Percentiles rank a stretch among this genome's conserved stretches.
Evolutionary conservation across 495 filamentous ascomycete genomes (phyloP).

Genomic region (Ramalina intermedia): DNA sequence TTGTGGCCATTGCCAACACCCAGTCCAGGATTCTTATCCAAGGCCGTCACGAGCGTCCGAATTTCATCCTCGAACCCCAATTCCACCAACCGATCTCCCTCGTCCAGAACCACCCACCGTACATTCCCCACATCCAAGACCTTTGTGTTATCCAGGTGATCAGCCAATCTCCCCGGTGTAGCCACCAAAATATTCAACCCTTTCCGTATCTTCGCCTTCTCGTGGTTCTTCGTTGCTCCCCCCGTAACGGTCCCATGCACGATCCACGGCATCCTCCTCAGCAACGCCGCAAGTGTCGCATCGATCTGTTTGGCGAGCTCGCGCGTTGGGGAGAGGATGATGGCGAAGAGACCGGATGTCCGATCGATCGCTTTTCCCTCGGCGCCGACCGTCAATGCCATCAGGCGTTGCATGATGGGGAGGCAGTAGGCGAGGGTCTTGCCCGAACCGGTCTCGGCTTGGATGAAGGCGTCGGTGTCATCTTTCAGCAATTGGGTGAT

Average conservation of each 20-base stretch:
- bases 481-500: conserved; percentile 65
- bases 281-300: conserved; percentile 61
- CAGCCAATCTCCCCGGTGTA: conserved; percentile 76
- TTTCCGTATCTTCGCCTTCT: conserved; percentile 84
- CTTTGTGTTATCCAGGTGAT: conserved; percentile 86
- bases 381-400: conserved; percentile 34
- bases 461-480: conserved; percentile 85
- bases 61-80: conserved; percentile 89
- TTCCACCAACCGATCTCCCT: conserved; percentile 94
- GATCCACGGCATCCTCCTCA: conserved; percentile 77
- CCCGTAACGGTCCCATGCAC: conserved; percentile 86
- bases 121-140: conserved; percentile 77
- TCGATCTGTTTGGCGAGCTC: conserved; percentile 91
- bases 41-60: conserved; percentile 63
- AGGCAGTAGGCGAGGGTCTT: conserved; percentile 91
- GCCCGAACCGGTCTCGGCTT: conserved; percentile 92
- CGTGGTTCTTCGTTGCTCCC: conserved; percentile 93
- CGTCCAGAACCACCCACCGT: conserved; percentile 85
- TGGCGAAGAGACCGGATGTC: conserved; percentile 80
- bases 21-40: conserved; percentile 25
- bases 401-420: conserved; percentile 78
- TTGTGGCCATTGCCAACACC: conserved; percentile 24
- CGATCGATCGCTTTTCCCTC: conserved; percentile 28
- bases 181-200: conserved; percentile 91
- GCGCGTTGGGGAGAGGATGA: conserved; percentile 80